These are phyloP conservation scores for Blastobotrys peoriensis DNA, from an alignment of 805 yeast genomes.

Conservation along the genomic window DNA sequence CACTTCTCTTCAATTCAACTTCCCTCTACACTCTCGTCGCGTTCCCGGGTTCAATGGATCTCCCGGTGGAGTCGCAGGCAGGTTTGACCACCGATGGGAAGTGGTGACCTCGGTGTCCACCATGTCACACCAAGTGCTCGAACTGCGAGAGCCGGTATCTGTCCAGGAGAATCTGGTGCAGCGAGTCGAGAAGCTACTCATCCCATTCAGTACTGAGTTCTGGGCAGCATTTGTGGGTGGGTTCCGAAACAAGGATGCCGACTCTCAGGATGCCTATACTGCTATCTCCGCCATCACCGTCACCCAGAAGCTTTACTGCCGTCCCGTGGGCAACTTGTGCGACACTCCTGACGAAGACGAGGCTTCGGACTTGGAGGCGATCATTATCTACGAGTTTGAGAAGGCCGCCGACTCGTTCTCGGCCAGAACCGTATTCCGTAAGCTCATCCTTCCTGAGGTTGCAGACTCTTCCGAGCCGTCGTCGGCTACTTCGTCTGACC, in stretches of 20 bases:
- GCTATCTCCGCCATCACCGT: constrained; percentile 31
- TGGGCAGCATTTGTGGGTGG: constrained; percentile 34
- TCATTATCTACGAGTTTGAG: constrained; percentile 32
- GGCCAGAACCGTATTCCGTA: constrained; percentile 32
- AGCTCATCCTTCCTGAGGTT: constrained; percentile 15
- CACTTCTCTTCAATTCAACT: constrained; percentile 16
- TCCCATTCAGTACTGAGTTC: constrained; percentile 34
- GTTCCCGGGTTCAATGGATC: constrained; percentile 5
- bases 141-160: constrained; percentile 23
- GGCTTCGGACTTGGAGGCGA: constrained; percentile 23
- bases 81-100: constrained; percentile 21
- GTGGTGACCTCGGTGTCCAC: constrained; percentile 29
- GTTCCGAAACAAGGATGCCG: constrained; percentile 18
- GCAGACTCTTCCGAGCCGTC: neutral
- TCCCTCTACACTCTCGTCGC: constrained; percentile 6
- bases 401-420: constrained; percentile 30
- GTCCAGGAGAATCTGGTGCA: constrained; percentile 18
- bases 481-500: neutral
- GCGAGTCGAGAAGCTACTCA: constrained; percentile 26
- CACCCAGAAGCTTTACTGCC: constrained; percentile 26
- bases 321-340: constrained; percentile 1
- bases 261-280: constrained; percentile 17
- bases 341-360: constrained; percentile 5
- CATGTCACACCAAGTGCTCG: constrained; percentile 28
- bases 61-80: constrained; percentile 4